Evolutionary conservation across 441 rosid species (phyloP).

Genomic region (Populus trichocarpa): DNA sequence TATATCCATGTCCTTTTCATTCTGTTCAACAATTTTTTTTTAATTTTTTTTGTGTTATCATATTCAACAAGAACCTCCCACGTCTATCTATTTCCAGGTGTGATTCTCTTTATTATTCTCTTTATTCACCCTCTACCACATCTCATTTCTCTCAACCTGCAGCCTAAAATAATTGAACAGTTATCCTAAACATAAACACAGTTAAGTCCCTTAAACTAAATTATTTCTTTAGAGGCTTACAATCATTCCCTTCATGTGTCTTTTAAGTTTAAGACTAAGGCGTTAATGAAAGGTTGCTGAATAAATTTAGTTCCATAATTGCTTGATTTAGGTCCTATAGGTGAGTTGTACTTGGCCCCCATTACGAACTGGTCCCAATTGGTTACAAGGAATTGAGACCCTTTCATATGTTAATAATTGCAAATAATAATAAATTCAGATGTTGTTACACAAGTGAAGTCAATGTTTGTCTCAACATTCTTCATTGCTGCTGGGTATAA

Average conservation of each 20-base stretch:
- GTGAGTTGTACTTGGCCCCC: constrained; percentile 45
- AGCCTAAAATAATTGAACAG: constrained; percentile 6
- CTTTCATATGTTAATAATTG: constrained; percentile 18
- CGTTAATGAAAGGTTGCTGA: constrained; percentile 8
- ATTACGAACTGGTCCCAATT: constrained; percentile 12
- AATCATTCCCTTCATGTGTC: constrained; percentile 8
- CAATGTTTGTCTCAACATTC: constrained; percentile 29
- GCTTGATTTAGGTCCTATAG: constrained; percentile 11
- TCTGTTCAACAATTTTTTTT: neutral
- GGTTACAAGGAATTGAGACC: constrained; percentile 17
- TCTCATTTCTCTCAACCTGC: constrained; percentile 11
- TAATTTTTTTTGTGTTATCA: neutral
- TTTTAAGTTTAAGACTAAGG: neutral
- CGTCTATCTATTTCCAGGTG: constrained; percentile 38
- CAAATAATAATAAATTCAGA: constrained; percentile 19
- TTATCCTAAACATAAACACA: constrained; percentile 8
- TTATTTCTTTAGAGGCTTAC: neutral
- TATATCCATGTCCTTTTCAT: constrained; percentile 1
- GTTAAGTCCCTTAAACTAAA: constrained; percentile 1
- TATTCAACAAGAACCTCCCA: constrained; percentile 28
- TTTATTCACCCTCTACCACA: neutral
- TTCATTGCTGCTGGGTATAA: constrained; percentile 21
- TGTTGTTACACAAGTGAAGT: constrained; percentile 19
- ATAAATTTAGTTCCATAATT: constrained; percentile 21
- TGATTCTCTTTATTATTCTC: constrained; percentile 8